Percentiles rank a stretch among this genome's conserved stretches.
Evolutionary conservation across 306 rosid genomes (phyloP).

Genomic region (Bauhinia variegata): DNA sequence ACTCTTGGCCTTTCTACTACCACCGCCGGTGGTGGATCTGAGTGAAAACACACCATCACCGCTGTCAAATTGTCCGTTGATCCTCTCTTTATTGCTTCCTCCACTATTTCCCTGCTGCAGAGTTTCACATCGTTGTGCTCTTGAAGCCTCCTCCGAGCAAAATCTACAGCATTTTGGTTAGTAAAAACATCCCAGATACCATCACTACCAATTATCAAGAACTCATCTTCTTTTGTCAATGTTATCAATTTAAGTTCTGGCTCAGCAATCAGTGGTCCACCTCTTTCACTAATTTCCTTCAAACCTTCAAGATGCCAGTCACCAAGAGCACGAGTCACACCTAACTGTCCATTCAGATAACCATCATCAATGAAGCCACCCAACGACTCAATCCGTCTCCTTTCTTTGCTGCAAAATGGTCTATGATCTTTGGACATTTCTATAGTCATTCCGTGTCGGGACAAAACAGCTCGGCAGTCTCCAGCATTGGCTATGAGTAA

Average conservation of each 20-base stretch:
- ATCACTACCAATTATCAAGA: constrained; percentile 87
- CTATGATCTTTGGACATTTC: constrained; percentile 91
- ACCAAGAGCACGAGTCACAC: constrained; percentile 88
- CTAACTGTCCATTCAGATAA: constrained; percentile 75
- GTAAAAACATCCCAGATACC: constrained; percentile 91
- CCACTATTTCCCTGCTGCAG: constrained; percentile 83
- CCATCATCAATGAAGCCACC: constrained; percentile 80
- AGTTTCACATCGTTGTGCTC: constrained; percentile 81
- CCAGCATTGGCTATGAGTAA: constrained; percentile 97
- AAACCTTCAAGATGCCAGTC: constrained; percentile 96
- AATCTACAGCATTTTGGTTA: constrained; percentile 82
- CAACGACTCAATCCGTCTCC: constrained; percentile 65
- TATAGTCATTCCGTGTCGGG: constrained; percentile 64
- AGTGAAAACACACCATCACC: constrained; percentile 79
- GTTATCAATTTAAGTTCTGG: constrained; percentile 79
- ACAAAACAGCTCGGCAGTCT: constrained; percentile 90
- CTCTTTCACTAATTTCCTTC: constrained; percentile 66
- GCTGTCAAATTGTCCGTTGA: constrained; percentile 81
- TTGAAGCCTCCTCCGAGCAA: constrained; percentile 76
- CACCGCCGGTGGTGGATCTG: constrained; percentile 71
- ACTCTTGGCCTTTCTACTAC: constrained; percentile 64
- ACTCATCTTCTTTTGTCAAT: constrained; percentile 79
- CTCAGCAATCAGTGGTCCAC: constrained; percentile 88
- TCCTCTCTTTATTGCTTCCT: constrained; percentile 75
- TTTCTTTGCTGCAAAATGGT: constrained; percentile 73